These are phyloP conservation scores for Aspergillus saccharolyticus DNA, from an alignment of 495 filamentous ascomycete species.

Conservation along the genomic window DNA sequence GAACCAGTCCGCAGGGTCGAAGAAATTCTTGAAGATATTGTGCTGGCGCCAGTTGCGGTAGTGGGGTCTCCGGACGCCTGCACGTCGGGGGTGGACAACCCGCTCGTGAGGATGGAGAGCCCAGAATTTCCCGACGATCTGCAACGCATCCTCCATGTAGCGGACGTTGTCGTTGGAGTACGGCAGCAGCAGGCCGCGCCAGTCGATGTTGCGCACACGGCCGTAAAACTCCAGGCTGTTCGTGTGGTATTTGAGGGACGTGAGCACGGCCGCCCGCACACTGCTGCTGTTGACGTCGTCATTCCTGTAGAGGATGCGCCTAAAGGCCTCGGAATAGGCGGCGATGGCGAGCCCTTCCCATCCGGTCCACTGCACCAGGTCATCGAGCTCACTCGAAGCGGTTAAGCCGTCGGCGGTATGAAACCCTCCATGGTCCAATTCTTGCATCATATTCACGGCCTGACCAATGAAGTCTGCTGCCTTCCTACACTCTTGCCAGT, in stretches of 20 bases:
- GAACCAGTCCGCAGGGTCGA: slow-evolving; percentile 13
- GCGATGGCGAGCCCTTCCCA: neutral
- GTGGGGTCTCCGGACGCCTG: slow-evolving; percentile 9
- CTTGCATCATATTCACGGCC: neutral
- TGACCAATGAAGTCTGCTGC: neutral
- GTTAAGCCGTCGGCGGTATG: neutral
- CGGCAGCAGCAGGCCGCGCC: slow-evolving; percentile 20
- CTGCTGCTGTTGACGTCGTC: neutral
- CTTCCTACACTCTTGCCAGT: neutral
- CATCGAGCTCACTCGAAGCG: no score
- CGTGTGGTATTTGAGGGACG: slow-evolving; percentile 14
- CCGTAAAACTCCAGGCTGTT: slow-evolving; percentile 32
- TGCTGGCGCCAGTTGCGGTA: slow-evolving; percentile 14
- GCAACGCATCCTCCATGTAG: slow-evolving; percentile 2
- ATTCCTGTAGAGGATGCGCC: slow-evolving; percentile 1
- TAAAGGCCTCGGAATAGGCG: slow-evolving; percentile 25
- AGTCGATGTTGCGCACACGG: slow-evolving; percentile 25
- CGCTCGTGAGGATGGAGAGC: slow-evolving; percentile 22
- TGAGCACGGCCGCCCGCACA: slow-evolving; percentile 20
- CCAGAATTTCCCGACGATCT: slow-evolving; percentile 9
- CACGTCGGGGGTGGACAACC: slow-evolving; percentile 9
- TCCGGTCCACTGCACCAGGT: neutral
- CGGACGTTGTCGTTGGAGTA: slow-evolving; percentile 9
- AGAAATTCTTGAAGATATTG: slow-evolving; percentile 16
- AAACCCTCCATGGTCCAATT: neutral